phyloP scores from a whole-genome alignment of 306 rosid species.

The Rosa lucieae region DNA sequence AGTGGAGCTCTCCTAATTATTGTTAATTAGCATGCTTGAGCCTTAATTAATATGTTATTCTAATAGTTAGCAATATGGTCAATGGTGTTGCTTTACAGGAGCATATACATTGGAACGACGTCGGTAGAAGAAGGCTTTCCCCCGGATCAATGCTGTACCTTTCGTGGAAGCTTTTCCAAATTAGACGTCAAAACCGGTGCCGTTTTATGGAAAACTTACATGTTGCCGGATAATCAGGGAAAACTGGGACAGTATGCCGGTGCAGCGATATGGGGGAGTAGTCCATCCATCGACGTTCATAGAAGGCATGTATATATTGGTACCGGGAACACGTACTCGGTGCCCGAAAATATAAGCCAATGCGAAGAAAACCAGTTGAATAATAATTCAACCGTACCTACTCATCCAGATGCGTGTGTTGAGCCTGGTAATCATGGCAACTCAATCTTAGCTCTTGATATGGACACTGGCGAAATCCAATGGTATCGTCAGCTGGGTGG shows the following conservation, averaged over 20 bases:
- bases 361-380: slow-evolving; percentile 51
- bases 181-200: slow-evolving; percentile 34
- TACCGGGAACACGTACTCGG: slow-evolving; percentile 59
- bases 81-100: slow-evolving; percentile 13
- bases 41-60: too few relatives aligned
- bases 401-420: slow-evolving; percentile 39
- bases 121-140: slow-evolving; percentile 39
- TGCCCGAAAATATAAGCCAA: slow-evolving; percentile 34
- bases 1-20: neutral
- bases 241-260: slow-evolving; percentile 42
- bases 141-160: slow-evolving; percentile 46
- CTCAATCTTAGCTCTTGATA: slow-evolving; percentile 65
- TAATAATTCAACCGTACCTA: slow-evolving; percentile 33
- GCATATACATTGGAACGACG: slow-evolving; percentile 37
- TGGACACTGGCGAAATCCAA: slow-evolving; percentile 43
- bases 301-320: slow-evolving; percentile 51
- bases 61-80: neutral
- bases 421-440: slow-evolving; percentile 58
- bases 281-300: slow-evolving; percentile 52
- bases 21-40: neutral
- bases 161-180: slow-evolving; percentile 57
- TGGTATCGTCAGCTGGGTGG: slow-evolving; percentile 70
- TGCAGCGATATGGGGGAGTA: slow-evolving; percentile 72
- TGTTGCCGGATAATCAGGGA: slow-evolving; percentile 50
- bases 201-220: slow-evolving; percentile 52